Evolutionary conservation across 1,284 basidiomycete species (phyloP).

Genomic region (Boletus smithii): DNA sequence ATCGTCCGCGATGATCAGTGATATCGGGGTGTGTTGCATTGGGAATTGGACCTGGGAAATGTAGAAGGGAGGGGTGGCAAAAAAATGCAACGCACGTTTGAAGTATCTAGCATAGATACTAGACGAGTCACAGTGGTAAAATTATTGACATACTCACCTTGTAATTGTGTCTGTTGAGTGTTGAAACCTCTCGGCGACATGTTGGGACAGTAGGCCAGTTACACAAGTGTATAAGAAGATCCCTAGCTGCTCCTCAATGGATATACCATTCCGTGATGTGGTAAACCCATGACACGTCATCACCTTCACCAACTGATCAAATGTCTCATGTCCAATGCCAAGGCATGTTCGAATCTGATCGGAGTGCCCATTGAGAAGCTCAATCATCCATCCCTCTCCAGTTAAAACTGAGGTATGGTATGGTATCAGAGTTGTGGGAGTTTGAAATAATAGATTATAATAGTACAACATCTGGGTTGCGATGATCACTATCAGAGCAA

Average conservation of each 20-base stretch:
- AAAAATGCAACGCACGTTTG: neutral
- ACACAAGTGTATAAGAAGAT: conserved; percentile 5
- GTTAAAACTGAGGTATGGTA: neutral
- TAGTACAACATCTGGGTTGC: too few species aligned
- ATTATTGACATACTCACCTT: neutral
- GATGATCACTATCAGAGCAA: too few species aligned
- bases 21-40: neutral
- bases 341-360: neutral
- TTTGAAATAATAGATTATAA: too few species aligned
- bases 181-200: neutral
- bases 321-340: neutral
- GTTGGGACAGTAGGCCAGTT: neutral
- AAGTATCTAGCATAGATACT: neutral
- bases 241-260: neutral
- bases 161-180: neutral
- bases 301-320: neutral
- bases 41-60: neutral
- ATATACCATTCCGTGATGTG: neutral
- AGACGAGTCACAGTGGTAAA: too few species aligned
- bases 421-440: neutral
- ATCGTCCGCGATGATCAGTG: neutral
- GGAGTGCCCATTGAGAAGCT: neutral
- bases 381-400: neutral
- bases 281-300: neutral
- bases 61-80: too few species aligned